Percentiles rank a stretch among this genome's conserved stretches.
These are phyloP conservation scores for Claviceps monticola DNA, from an alignment of 2,329 filamentous ascomycete species.

Conservation along the genomic window DNA sequence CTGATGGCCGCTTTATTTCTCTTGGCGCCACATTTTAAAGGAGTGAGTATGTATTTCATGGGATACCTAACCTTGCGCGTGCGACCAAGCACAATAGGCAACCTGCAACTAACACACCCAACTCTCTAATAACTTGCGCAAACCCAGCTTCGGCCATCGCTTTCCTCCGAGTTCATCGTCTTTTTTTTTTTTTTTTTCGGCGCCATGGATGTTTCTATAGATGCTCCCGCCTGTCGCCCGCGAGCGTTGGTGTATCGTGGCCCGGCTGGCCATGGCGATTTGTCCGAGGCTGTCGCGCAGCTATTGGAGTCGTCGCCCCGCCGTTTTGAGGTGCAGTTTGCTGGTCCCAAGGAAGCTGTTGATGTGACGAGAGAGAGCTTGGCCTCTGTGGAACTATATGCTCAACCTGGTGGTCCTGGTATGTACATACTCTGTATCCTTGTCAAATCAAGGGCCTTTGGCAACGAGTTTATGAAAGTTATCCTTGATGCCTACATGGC, in stretches of 20 bases:
- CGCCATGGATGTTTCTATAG: not conserved
- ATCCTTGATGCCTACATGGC: not conserved
- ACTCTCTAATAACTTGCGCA: too few relatives aligned
- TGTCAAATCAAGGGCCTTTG: not conserved
- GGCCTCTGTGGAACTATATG: conserved; percentile 8
- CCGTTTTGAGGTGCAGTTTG: conserved; percentile 11
- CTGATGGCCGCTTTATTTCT: too few relatives aligned
- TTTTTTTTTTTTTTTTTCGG: too few relatives aligned
- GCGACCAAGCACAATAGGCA: not conserved
- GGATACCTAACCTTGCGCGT: not conserved
- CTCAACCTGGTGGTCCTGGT: conserved; percentile 11
- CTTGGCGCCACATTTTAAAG: not conserved
- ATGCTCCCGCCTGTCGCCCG: conserved; percentile 1
- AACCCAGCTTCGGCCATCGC: not conserved
- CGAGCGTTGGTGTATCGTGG: conserved; percentile 13
- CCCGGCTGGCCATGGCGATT: conserved; percentile 8
- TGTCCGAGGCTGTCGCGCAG: conserved; percentile 10
- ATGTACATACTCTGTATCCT: not conserved
- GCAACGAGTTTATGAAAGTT: too few relatives aligned
- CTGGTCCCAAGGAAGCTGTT: conserved; percentile 9
- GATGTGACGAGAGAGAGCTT: conserved; percentile 8
- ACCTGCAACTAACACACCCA: not conserved
- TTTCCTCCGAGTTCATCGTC: not conserved
- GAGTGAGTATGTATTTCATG: not conserved
- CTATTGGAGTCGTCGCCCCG: conserved; percentile 10